phyloP scores from a whole-genome alignment of 2,329 filamentous ascomycete genomes.

The Corynespora cassiicola region DNA sequence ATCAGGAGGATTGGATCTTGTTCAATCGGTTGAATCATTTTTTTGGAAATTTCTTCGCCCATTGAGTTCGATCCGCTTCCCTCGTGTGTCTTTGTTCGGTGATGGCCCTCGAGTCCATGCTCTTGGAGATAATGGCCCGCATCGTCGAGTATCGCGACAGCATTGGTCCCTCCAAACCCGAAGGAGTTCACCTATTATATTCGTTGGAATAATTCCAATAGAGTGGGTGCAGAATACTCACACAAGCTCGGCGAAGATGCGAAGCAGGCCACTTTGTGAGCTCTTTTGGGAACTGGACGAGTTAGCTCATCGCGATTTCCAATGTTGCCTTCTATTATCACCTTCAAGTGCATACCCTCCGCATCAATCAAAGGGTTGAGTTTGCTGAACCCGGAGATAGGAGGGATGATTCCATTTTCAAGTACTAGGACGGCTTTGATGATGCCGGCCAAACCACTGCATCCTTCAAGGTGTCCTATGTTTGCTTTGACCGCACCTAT shows the following conservation, averaged over 20 bases:
- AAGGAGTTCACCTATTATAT: constrained; percentile 25
- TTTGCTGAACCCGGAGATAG: constrained; percentile 28
- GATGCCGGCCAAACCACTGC: constrained; percentile 20
- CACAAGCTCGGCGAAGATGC: too few relatives aligned
- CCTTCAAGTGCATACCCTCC: too few relatives aligned
- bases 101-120: constrained; percentile 4
- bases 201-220: constrained; percentile 22
- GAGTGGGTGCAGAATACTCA: too few relatives aligned
- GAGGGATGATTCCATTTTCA: constrained; percentile 41
- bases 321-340: too few relatives aligned
- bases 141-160: constrained; percentile 27
- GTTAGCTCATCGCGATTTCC: too few relatives aligned
- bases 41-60: too few relatives aligned
- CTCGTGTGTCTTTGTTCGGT: constrained; percentile 18
- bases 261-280: too few relatives aligned
- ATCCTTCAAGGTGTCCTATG: constrained; percentile 28
- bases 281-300: too few relatives aligned
- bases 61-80: too few relatives aligned
- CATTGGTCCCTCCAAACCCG: constrained; percentile 32
- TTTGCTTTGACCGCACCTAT: constrained; percentile 32
- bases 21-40: too few relatives aligned
- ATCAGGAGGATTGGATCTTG: too few relatives aligned
- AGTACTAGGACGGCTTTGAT: constrained; percentile 28
- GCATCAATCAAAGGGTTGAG: constrained; percentile 21
- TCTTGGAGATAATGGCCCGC: constrained; percentile 26